These are phyloP conservation scores for Candida rishiriensis DNA, from an alignment of 805 yeast genomes.

Conservation along the genomic window DNA sequence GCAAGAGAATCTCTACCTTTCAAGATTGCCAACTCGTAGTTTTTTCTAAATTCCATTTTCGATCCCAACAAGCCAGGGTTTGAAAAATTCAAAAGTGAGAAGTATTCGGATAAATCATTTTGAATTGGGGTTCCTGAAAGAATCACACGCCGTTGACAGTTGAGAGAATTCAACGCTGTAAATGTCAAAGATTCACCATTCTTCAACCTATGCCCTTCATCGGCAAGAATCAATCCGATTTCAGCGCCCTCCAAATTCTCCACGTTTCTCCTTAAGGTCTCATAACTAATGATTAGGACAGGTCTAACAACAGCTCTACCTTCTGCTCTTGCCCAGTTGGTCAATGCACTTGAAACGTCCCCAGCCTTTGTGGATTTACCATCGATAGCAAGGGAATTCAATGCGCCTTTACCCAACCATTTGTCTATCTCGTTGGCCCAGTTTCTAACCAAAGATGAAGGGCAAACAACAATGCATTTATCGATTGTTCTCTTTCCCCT, in stretches of 20 bases:
- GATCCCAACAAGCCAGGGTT: constrained; percentile 92
- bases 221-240: constrained; percentile 82
- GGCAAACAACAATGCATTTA: constrained; percentile 91
- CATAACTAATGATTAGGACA: constrained; percentile 89
- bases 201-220: constrained; percentile 78
- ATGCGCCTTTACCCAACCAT: constrained; percentile 91
- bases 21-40: constrained; percentile 76
- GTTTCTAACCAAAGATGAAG: constrained; percentile 86
- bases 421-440: constrained; percentile 97
- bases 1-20: constrained; percentile 89
- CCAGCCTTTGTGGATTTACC: constrained; percentile 76
- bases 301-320: constrained; percentile 92
- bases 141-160: constrained; percentile 85
- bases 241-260: constrained; percentile 69
- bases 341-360: constrained; percentile 64
- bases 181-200: constrained; percentile 92
- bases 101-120: constrained; percentile 90
- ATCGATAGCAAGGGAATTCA: constrained; percentile 86
- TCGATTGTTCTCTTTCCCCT: constrained; percentile 77
- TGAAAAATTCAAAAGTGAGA: constrained; percentile 84
- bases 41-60: constrained; percentile 75
- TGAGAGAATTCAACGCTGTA: constrained; percentile 76
- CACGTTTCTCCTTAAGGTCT: constrained; percentile 83
- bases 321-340: constrained; percentile 80
- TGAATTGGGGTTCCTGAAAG: constrained; percentile 96